Evolutionary conservation across 1,139 yeast species (phyloP).

Genomic region (Geotrichum citri-aurantii): DNA sequence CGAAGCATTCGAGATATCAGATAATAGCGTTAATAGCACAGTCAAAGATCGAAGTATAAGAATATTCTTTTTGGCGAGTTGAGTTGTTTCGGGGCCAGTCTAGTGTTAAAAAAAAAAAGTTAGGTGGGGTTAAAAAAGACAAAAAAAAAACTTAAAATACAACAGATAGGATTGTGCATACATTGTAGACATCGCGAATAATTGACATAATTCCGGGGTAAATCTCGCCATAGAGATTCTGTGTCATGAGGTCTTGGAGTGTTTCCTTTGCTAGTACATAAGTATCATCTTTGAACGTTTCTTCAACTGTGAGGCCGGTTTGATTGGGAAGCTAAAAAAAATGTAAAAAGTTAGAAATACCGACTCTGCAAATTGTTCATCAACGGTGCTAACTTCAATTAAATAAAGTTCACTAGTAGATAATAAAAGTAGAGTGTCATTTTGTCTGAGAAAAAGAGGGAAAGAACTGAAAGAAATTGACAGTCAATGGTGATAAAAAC

Average conservation of each 20-base stretch:
- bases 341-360: not conserved
- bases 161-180: constrained; percentile 3
- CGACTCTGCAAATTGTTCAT: not conserved
- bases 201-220: constrained; percentile 13
- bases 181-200: constrained; percentile 13
- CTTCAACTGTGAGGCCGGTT: constrained; percentile 27
- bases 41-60: constrained; percentile 12
- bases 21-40: constrained; percentile 7
- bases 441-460: not conserved
- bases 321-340: constrained; percentile 26
- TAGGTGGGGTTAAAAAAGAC: not conserved
- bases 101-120: not conserved
- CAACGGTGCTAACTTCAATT: not conserved
- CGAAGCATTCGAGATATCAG: constrained; percentile 13
- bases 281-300: constrained; percentile 24
- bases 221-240: constrained; percentile 14
- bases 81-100: constrained; percentile 9
- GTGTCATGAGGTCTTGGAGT: constrained; percentile 11
- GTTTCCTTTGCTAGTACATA: constrained; percentile 12
- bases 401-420: not conserved
- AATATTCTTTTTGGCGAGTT: constrained; percentile 7
- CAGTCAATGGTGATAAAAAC: too few relatives aligned
- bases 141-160: not conserved
- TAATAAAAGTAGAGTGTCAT: not conserved
- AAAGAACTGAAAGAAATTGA: not conserved